These are phyloP conservation scores for Rhodotorula taiwanensis DNA, from an alignment of 768 basidiomycete species.

Conservation along the genomic window DNA sequence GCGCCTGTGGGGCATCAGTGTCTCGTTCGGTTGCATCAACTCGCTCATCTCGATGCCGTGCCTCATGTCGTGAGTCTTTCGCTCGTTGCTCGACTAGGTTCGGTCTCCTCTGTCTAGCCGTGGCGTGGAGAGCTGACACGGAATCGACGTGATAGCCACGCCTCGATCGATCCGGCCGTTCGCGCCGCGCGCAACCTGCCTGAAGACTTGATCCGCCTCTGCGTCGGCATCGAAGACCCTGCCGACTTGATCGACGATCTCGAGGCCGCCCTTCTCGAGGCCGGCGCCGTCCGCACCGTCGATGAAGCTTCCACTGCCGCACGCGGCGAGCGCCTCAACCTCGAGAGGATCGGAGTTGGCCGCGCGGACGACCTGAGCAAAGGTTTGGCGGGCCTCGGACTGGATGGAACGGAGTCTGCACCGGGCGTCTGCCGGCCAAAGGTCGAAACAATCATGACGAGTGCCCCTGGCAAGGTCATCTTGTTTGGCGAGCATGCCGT, in stretches of 20 bases:
- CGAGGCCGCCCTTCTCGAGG: conserved; percentile 81
- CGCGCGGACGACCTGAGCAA: background rate
- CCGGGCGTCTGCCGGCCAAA: conserved; percentile 2
- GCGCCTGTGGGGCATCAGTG: conserved; percentile 91
- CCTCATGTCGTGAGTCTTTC: conserved; percentile 84
- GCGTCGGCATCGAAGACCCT: conserved; percentile 95
- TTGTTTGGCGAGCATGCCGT: conserved; percentile 98
- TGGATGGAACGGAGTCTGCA: too few species aligned
- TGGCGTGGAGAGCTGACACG: too few species aligned
- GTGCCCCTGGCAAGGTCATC: conserved; percentile 96
- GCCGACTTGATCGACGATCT: conserved; percentile 90
- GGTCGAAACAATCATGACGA: conserved; percentile 61
- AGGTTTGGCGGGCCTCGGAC: background rate
- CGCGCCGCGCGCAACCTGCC: conserved; percentile 93
- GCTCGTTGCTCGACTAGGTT: too few species aligned
- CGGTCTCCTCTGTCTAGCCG: too few species aligned
- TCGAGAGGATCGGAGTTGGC: conserved; percentile 25
- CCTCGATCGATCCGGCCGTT: conserved; percentile 91
- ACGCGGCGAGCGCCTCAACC: conserved; percentile 17
- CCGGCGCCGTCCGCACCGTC: conserved; percentile 64
- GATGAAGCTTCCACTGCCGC: conserved; percentile 28
- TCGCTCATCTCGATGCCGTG: conserved; percentile 98
- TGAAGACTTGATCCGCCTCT: conserved; percentile 96
- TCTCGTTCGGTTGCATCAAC: conserved; percentile 97
- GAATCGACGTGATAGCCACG: conserved; percentile 76